These are phyloP conservation scores for Lentinula boryana DNA, from an alignment of 768 basidiomycete genomes.

Conservation along the genomic window DNA sequence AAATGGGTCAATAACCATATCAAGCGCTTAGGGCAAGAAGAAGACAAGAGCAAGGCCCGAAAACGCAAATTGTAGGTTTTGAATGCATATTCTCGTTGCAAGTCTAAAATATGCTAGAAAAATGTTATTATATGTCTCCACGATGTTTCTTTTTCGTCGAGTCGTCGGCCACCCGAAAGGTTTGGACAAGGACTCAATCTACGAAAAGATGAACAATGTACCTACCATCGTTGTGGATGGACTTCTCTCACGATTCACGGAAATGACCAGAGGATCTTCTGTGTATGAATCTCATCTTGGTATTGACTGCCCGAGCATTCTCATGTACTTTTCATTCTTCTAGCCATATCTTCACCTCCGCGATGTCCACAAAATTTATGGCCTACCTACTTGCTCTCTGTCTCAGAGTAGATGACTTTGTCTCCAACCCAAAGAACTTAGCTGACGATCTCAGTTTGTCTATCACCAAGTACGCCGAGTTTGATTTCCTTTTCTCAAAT, in stretches of 20 bases:
- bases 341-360: conserved; percentile 56
- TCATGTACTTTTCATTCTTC: background rate
- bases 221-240: conserved; percentile 68
- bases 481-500: background rate
- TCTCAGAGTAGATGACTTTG: conserved; percentile 73
- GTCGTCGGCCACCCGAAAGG: conserved; percentile 27
- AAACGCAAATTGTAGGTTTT: conserved; percentile 51
- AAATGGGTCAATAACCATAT: conserved; percentile 72
- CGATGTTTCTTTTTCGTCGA: conserved; percentile 69
- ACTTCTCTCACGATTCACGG: conserved; percentile 75
- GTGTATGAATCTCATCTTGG: conserved; percentile 34
- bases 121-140: conserved; percentile 73
- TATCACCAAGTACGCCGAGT: conserved; percentile 52
- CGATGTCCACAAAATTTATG: conserved; percentile 65
- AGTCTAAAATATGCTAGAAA: conserved; percentile 39
- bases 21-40: conserved; percentile 25
- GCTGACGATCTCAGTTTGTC: conserved; percentile 72
- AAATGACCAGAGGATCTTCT: conserved; percentile 60
- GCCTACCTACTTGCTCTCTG: conserved; percentile 79
- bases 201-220: conserved; percentile 50
- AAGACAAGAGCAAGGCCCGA: conserved; percentile 36
- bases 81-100: background rate
- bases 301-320: background rate
- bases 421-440: conserved; percentile 59
- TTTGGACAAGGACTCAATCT: conserved; percentile 44